Evolutionary conservation across 108 stramenopile species (phyloP).

Genomic region (Nitzschia sp.): DNA sequence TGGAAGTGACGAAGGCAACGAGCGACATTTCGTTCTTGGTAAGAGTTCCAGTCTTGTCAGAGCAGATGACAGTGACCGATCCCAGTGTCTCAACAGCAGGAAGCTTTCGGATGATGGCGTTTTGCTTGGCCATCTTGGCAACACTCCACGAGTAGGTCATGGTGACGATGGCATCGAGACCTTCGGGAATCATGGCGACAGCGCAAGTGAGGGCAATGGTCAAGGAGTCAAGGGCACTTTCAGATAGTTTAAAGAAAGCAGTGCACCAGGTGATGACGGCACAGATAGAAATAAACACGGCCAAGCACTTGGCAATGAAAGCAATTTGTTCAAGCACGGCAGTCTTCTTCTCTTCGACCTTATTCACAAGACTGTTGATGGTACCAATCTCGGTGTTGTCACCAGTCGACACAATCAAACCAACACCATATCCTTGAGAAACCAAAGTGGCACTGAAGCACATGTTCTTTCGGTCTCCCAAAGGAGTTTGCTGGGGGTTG

Average conservation of each 20-base stretch:
- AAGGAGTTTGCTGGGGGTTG: slow-evolving; percentile 57
- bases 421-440: slow-evolving; percentile 82
- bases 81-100: slow-evolving; percentile 98
- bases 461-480: slow-evolving; percentile 88
- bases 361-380: slow-evolving; percentile 83
- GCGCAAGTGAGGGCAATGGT: slow-evolving; percentile 82
- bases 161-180: slow-evolving; percentile 94
- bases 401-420: slow-evolving; percentile 84
- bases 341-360: slow-evolving; percentile 85
- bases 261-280: slow-evolving; percentile 78
- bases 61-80: slow-evolving; percentile 92
- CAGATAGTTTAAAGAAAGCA: slow-evolving; percentile 62
- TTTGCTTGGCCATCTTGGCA: slow-evolving; percentile 80
- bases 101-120: slow-evolving; percentile 89
- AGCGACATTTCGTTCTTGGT: slow-evolving; percentile 96
- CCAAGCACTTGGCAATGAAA: slow-evolving; percentile 81
- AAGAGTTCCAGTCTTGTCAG: slow-evolving; percentile 99
- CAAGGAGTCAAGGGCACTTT: slow-evolving; percentile 58
- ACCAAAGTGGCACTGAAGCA: slow-evolving; percentile 89
- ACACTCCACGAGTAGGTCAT: slow-evolving; percentile 91
- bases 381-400: slow-evolving; percentile 95
- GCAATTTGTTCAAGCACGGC: slow-evolving; percentile 92
- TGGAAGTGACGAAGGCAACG: slow-evolving; percentile 73
- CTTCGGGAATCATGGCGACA: slow-evolving; percentile 97
- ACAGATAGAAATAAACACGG: slow-evolving; percentile 71